phyloP scores from a whole-genome alignment of 208 protist genomes.

The Angomonas desouzai region DNA sequence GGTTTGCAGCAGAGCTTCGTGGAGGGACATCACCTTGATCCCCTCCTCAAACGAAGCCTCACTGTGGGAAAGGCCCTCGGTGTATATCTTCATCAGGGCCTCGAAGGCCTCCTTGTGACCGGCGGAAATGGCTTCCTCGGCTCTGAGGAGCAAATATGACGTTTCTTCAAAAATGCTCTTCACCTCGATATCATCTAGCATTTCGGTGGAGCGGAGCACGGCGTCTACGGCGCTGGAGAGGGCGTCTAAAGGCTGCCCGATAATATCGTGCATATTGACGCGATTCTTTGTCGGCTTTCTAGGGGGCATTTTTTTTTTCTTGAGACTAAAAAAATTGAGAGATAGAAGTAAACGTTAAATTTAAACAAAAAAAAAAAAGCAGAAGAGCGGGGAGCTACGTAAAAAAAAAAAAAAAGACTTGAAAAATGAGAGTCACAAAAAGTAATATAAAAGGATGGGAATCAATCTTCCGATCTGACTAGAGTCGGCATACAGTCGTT shows the following conservation, averaged over 20 bases:
- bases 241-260: constrained; percentile 69
- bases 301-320: constrained; percentile 36
- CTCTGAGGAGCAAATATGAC: constrained; percentile 76
- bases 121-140: constrained; percentile 74
- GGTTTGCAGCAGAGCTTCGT: constrained; percentile 62
- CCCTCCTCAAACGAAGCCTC: constrained; percentile 71
- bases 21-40: constrained; percentile 54
- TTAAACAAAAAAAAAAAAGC: constrained; percentile 12
- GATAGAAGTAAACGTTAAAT: constrained; percentile 14
- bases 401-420: constrained; percentile 18
- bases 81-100: constrained; percentile 79
- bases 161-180: constrained; percentile 73
- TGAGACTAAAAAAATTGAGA: constrained; percentile 15
- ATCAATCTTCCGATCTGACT: too few relatives aligned
- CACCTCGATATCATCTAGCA: constrained; percentile 77
- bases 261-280: constrained; percentile 90
- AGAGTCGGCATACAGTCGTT: too few relatives aligned
- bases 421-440: constrained; percentile 16
- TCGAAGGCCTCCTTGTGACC: constrained; percentile 68
- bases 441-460: too few relatives aligned
- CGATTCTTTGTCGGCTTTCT: constrained; percentile 68
- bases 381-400: neutral
- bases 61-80: constrained; percentile 70
- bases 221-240: constrained; percentile 75
- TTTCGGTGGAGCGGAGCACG: constrained; percentile 71